These are phyloP conservation scores for Solanum lignicaule DNA, from an alignment of 257 asterid genomes.

Conservation along the genomic window DNA sequence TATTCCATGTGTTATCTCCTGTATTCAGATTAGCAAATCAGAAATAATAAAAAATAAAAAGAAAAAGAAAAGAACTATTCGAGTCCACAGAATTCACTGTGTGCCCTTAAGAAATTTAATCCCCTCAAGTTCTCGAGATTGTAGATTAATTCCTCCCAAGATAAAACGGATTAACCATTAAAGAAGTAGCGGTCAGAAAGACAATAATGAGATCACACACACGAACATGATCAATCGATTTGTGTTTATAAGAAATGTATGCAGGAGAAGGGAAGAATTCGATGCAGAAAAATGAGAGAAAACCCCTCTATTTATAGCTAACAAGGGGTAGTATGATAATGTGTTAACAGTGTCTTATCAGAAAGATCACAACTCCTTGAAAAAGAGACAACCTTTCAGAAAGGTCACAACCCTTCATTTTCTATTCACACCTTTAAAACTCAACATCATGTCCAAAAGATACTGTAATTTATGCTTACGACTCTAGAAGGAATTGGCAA, in stretches of 20 bases:
- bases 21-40: too few relatives aligned
- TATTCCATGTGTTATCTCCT: too few relatives aligned
- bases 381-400: background rate
- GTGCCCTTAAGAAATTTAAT: too few relatives aligned
- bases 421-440: background rate
- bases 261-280: background rate
- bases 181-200: background rate
- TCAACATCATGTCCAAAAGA: background rate
- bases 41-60: too few relatives aligned
- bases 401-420: background rate
- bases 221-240: background rate
- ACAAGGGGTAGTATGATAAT: background rate
- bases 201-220: background rate
- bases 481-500: background rate
- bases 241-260: too few relatives aligned
- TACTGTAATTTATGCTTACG: background rate
- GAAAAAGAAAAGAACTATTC: too few relatives aligned
- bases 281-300: background rate
- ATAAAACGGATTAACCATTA: too few relatives aligned
- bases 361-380: too few relatives aligned
- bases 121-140: too few relatives aligned
- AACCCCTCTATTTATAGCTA: background rate
- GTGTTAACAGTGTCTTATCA: too few relatives aligned
- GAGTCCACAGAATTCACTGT: background rate
- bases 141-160: background rate